A percentile compares a stretch with the other conserved stretches of the same genome.
phyloP scores from a whole-genome alignment of 2,329 filamentous ascomycete genomes.

The Aspergillus sojae region DNA sequence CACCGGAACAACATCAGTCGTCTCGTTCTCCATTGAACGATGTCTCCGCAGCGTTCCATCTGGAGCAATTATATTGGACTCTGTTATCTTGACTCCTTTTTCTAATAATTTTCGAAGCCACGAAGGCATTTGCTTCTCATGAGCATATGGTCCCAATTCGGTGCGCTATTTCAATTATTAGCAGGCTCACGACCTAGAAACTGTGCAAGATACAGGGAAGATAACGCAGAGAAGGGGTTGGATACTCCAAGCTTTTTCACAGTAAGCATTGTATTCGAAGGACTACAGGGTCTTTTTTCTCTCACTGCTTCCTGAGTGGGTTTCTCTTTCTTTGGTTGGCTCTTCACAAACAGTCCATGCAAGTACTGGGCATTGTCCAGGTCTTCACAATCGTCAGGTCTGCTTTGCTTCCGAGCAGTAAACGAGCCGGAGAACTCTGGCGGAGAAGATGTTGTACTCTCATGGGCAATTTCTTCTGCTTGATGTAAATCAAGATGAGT shows the following conservation, averaged over 20 bases:
- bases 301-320: neutral
- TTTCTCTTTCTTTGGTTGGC: neutral
- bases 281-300: neutral
- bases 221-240: neutral
- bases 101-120: slow-evolving; percentile 67
- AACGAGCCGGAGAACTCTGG: slow-evolving; percentile 1
- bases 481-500: slow-evolving; percentile 63
- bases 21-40: slow-evolving; percentile 51
- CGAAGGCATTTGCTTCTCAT: slow-evolving; percentile 74
- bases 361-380: neutral
- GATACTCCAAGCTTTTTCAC: slow-evolving; percentile 37
- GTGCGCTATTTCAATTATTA: slow-evolving; percentile 45
- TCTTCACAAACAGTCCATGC: neutral
- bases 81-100: slow-evolving; percentile 58
- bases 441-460: slow-evolving; percentile 35
- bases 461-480: slow-evolving; percentile 50
- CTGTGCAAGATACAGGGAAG: neutral
- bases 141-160: slow-evolving; percentile 71
- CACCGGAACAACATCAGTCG: slow-evolving; percentile 61
- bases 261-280: neutral
- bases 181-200: slow-evolving; percentile 1
- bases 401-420: neutral
- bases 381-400: neutral
- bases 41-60: slow-evolving; percentile 49
- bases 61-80: slow-evolving; percentile 53